A percentile compares a stretch with the other conserved stretches of the same genome.
Conservation (phyloP, 495 filamentous ascomycete species). For the Glonium stellatum region DNA sequence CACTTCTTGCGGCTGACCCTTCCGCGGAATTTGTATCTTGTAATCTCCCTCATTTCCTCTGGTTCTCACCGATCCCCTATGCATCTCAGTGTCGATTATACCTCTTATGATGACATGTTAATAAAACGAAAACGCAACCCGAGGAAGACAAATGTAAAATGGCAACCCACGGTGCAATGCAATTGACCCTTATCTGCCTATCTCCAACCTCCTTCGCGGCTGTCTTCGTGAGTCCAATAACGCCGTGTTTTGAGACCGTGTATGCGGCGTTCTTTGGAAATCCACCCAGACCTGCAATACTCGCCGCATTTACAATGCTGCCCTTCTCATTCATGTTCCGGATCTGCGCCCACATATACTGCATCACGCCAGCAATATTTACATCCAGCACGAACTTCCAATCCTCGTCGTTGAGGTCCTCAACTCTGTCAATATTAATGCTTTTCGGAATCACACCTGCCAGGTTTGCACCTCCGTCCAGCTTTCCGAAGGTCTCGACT, state of each 20-base stretch:
- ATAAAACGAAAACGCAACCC: background rate
- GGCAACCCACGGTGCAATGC: constrained; percentile 25
- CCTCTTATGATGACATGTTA: constrained; percentile 33
- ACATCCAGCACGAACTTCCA: constrained; percentile 29
- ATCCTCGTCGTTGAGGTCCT: constrained; percentile 27
- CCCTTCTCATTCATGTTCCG: constrained; percentile 22
- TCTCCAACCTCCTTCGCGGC: constrained; percentile 30
- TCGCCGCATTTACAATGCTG: constrained; percentile 29
- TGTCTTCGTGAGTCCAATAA: constrained; percentile 27
- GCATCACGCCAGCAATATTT: constrained; percentile 27
- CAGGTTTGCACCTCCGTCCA: constrained; percentile 28
- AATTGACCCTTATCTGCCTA: constrained; percentile 27
- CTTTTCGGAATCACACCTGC: constrained; percentile 24
- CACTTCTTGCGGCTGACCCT: constrained; percentile 44
- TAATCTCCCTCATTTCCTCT: constrained; percentile 31
- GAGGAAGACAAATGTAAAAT: background rate
- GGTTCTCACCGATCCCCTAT: constrained; percentile 36
- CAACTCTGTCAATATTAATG: constrained; percentile 26
- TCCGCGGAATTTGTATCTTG: constrained; percentile 38
- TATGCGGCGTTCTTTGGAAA: constrained; percentile 26
- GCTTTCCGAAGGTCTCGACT: constrained; percentile 35
- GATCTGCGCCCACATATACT: constrained; percentile 27
- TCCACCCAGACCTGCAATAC: constrained; percentile 23
- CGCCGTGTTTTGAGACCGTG: constrained; percentile 26
- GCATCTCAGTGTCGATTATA: constrained; percentile 51